A percentile compares a stretch with the other conserved stretches of the same genome.
Conservation (phyloP, 768 basidiomycete species). For the Russula sp. region DNA sequence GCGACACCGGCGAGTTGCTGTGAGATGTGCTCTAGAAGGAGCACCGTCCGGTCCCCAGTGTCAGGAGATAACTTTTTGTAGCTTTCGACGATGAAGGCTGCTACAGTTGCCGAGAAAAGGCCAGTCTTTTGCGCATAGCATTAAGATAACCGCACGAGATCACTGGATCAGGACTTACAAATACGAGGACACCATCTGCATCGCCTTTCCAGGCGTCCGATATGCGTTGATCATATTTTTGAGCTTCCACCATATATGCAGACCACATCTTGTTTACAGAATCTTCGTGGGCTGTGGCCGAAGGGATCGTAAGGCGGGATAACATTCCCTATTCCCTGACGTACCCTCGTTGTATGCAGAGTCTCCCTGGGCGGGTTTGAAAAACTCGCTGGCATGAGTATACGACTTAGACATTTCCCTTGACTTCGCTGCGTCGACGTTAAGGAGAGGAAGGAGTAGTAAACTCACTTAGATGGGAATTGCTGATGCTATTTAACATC, state of each 20-base stretch:
- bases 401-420: neutral
- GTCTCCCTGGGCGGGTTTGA: neutral
- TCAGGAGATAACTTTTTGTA: slow-evolving; percentile 20
- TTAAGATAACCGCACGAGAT: neutral
- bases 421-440: neutral
- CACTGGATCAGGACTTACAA: slow-evolving; percentile 12
- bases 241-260: slow-evolving; percentile 10
- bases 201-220: slow-evolving; percentile 20
- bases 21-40: slow-evolving; percentile 13
- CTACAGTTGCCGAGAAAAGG: slow-evolving; percentile 24
- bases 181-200: slow-evolving; percentile 14
- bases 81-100: slow-evolving; percentile 23
- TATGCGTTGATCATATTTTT: slow-evolving; percentile 11
- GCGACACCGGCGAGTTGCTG: slow-evolving; percentile 12
- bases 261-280: slow-evolving; percentile 19
- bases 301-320: neutral
- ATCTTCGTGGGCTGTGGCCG: neutral
- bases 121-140: slow-evolving; percentile 17
- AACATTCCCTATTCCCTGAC: neutral
- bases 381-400: neutral
- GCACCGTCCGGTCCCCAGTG: neutral
- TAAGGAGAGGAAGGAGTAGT: neutral
- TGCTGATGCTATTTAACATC: neutral
- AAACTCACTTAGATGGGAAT: neutral
- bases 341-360: neutral